These are phyloP conservation scores for Cladosporium sp. DNA, from an alignment of 2,329 filamentous ascomycete genomes.

Conservation along the genomic window DNA sequence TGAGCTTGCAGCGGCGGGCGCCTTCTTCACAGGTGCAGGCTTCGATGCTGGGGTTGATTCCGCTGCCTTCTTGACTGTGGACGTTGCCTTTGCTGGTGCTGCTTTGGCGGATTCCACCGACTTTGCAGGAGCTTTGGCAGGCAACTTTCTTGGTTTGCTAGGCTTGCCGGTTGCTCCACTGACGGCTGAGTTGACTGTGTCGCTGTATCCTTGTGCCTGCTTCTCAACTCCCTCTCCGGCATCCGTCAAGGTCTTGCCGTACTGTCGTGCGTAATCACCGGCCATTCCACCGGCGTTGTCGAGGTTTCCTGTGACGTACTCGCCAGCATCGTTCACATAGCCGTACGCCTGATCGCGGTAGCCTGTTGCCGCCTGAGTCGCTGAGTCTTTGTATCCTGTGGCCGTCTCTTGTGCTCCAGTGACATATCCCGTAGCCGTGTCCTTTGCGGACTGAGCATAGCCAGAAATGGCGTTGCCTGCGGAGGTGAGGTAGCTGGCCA, in stretches of 20 bases:
- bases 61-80: slow-evolving; percentile 16
- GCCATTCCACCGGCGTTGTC: slow-evolving; percentile 24
- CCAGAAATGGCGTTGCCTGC: slow-evolving; percentile 6
- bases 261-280: slow-evolving; percentile 22
- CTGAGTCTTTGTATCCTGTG: slow-evolving; percentile 19
- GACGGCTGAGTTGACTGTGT: slow-evolving; percentile 21
- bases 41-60: neutral
- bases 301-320: slow-evolving; percentile 25
- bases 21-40: slow-evolving; percentile 9
- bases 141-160: slow-evolving; percentile 19
- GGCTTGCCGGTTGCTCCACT: slow-evolving; percentile 21
- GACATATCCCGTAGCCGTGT: slow-evolving; percentile 21
- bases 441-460: slow-evolving; percentile 16
- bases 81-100: slow-evolving; percentile 3
- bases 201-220: slow-evolving; percentile 24
- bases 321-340: slow-evolving; percentile 25
- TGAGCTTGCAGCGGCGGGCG: neutral
- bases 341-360: slow-evolving; percentile 25
- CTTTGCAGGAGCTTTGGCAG: slow-evolving; percentile 6
- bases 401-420: slow-evolving; percentile 20
- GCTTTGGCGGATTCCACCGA: neutral
- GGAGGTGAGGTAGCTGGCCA: neutral
- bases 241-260: slow-evolving; percentile 22
- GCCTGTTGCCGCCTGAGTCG: slow-evolving; percentile 10
- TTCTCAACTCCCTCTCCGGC: slow-evolving; percentile 21